These are phyloP conservation scores for Trichocomaceae sp. DNA, from an alignment of 2,329 filamentous ascomycete species.

Conservation along the genomic window DNA sequence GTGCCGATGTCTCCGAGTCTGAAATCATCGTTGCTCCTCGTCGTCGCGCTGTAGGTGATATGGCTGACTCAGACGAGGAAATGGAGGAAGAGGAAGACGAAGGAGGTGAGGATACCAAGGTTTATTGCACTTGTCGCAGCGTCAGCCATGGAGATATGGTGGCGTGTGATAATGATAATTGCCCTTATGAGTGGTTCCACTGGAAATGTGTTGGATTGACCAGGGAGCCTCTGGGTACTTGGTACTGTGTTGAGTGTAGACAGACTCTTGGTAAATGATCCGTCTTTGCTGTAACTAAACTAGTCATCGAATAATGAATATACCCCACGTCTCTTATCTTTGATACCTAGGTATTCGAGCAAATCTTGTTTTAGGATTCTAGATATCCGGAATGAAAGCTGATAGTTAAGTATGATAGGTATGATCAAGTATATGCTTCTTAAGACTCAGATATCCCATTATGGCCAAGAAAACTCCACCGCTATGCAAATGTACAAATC, in stretches of 20 bases:
- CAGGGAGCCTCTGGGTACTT: constrained; percentile 52
- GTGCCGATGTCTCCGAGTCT: constrained; percentile 43
- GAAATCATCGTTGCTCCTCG: constrained; percentile 30
- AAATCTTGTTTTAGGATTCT: not conserved
- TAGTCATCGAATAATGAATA: not conserved
- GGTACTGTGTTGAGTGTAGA: constrained; percentile 51
- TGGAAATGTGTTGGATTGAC: constrained; percentile 57
- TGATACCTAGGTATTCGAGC: not conserved
- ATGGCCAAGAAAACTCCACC: constrained; percentile 28
- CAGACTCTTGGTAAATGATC: constrained; percentile 32
- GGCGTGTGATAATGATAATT: constrained; percentile 59
- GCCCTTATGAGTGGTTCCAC: constrained; percentile 62
- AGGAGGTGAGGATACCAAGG: constrained; percentile 52
- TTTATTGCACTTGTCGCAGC: constrained; percentile 60
- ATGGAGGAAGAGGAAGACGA: constrained; percentile 46
- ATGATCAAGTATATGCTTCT: not conserved
- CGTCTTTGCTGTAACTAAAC: not conserved
- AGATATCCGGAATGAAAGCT: not conserved
- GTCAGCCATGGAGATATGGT: constrained; percentile 61
- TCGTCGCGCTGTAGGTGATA: constrained; percentile 6
- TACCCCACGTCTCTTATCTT: not conserved
- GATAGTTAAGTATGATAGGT: too few relatives aligned
- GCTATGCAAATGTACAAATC: constrained; percentile 27
- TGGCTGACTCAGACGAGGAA: constrained; percentile 31
- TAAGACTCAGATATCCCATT: not conserved